Evolutionary conservation across 257 asterid genomes (phyloP).

Genomic region (Salvia splendens): DNA sequence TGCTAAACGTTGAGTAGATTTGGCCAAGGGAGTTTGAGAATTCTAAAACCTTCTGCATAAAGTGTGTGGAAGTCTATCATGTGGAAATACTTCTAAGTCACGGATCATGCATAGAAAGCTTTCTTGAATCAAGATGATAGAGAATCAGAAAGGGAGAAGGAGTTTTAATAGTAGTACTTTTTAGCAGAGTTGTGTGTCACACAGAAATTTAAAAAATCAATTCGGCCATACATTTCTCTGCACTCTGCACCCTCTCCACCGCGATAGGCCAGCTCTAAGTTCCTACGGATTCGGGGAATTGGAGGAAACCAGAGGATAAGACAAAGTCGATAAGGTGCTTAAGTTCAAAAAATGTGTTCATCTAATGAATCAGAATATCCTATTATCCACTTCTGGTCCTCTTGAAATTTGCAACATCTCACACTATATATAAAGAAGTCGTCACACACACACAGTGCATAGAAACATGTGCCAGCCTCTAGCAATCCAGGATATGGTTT

Average conservation of each 20-base stretch:
- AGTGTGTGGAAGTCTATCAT: neutral
- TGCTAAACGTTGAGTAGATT: neutral
- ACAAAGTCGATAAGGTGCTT: neutral
- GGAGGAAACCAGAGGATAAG: neutral
- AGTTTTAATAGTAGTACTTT: too few species aligned
- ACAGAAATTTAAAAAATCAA: neutral
- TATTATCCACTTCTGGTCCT: constrained; percentile 9
- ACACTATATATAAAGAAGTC: constrained; percentile 28
- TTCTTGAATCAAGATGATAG: neutral
- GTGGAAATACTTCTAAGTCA: neutral
- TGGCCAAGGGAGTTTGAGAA: neutral
- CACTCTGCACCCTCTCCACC: neutral
- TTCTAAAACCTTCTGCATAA: neutral
- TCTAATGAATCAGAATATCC: neutral
- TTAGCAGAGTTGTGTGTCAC: neutral
- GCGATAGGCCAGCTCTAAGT: neutral
- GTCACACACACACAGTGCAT: constrained; percentile 25
- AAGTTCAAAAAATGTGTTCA: neutral
- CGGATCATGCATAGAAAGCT: neutral
- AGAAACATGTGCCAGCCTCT: constrained; percentile 47
- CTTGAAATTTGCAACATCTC: constrained; percentile 17
- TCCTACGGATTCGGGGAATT: neutral
- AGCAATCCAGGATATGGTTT: constrained; percentile 50
- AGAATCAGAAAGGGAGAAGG: neutral
- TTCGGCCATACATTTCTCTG: neutral